Percentiles rank a stretch among this genome's conserved stretches.
Evolutionary conservation across 805 yeast genomes (phyloP).

Genomic region (Nakazawaea laoshanensis): DNA sequence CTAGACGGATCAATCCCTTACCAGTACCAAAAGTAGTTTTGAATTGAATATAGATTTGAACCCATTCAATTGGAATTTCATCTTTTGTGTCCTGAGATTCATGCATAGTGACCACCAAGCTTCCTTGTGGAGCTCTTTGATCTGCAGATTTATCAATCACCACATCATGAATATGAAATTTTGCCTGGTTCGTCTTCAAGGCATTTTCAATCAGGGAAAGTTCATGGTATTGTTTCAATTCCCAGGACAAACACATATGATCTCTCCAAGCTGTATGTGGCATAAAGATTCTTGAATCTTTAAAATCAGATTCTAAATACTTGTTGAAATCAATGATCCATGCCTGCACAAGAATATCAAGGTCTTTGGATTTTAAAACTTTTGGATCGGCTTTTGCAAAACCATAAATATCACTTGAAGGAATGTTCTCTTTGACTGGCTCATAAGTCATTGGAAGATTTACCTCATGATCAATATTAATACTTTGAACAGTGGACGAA

Average conservation of each 20-base stretch:
- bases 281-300: conserved; percentile 16
- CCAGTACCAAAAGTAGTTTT: conserved; percentile 24
- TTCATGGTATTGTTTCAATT: conserved; percentile 24
- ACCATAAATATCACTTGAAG: conserved; percentile 12
- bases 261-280: conserved; percentile 29
- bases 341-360: conserved; percentile 7
- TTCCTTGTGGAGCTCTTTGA: conserved; percentile 21
- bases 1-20: conserved; percentile 22
- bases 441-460: conserved; percentile 14
- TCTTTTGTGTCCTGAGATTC: conserved; percentile 16
- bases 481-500: conserved; percentile 6
- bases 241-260: conserved; percentile 24
- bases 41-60: conserved; percentile 23
- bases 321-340: conserved; percentile 14
- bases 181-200: conserved; percentile 12
- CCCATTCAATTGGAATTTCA: conserved; percentile 26
- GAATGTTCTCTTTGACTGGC: conserved; percentile 13
- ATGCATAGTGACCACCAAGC: conserved; percentile 19
- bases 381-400: conserved; percentile 11
- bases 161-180: conserved; percentile 19
- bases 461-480: conserved; percentile 13
- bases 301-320: conserved; percentile 1
- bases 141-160: conserved; percentile 22
- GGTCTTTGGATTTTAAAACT: conserved; percentile 4
- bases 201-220: conserved; percentile 18